Percentiles rank a stretch among this genome's conserved stretches.
Conservation (phyloP, 768 basidiomycete genomes). For the Pleurotus sapidus region DNA sequence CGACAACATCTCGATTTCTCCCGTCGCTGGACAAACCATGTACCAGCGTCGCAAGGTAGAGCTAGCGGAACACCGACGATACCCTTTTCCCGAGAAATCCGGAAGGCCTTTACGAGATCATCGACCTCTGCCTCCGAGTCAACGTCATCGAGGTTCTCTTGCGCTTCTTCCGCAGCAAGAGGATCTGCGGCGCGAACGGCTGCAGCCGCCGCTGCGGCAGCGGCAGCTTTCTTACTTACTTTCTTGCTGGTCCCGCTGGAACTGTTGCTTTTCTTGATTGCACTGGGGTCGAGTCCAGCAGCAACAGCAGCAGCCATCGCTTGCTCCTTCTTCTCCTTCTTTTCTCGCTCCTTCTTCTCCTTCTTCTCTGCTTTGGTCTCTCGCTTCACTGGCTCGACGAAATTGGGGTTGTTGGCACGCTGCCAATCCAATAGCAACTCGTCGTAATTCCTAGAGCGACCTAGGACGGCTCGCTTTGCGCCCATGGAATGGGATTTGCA, state of each 20-base stretch:
- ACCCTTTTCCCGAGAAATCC: constrained; percentile 53
- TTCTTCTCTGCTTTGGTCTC: constrained; percentile 88
- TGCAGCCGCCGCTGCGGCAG: constrained; percentile 48
- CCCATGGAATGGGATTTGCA: constrained; percentile 99
- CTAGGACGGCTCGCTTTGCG: constrained; percentile 88
- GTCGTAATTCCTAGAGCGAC: constrained; percentile 82
- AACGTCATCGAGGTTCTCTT: constrained; percentile 73
- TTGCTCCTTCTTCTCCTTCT: constrained; percentile 76
- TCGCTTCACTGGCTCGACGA: constrained; percentile 82
- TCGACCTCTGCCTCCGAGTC: constrained; percentile 88
- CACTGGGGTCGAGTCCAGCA: constrained; percentile 48
- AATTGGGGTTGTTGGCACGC: constrained; percentile 82
- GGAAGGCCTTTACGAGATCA: constrained; percentile 61
- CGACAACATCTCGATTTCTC: constrained; percentile 62
- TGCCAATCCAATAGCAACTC: constrained; percentile 91
- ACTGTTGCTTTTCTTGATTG: constrained; percentile 36
- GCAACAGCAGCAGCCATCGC: constrained; percentile 70
- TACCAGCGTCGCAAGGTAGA: constrained; percentile 67
- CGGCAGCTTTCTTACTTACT: constrained; percentile 50
- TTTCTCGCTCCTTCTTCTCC: constrained; percentile 78
- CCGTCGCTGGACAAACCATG: constrained; percentile 79
- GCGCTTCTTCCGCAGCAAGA: constrained; percentile 48
- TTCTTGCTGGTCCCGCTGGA: constrained; percentile 49
- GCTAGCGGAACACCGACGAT: constrained; percentile 66
- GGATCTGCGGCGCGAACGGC: constrained; percentile 46